phyloP scores from a whole-genome alignment of 768 basidiomycete species.

The Ramaria rubella region DNA sequence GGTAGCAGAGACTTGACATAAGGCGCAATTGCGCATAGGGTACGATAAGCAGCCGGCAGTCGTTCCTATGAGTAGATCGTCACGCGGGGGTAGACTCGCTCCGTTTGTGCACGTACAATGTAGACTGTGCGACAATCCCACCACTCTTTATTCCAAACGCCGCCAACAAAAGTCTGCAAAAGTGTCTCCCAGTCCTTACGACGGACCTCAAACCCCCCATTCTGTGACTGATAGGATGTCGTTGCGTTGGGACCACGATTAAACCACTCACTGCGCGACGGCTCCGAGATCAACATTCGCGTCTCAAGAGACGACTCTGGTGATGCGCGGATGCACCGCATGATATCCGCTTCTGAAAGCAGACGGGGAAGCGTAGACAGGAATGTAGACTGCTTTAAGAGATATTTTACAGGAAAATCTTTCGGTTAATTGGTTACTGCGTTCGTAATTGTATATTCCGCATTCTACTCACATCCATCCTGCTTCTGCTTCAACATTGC shows the following conservation, averaged over 20 bases:
- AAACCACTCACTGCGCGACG: conserved; percentile 28
- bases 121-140: conserved; percentile 68
- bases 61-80: conserved; percentile 75
- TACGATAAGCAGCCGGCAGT: conserved; percentile 51
- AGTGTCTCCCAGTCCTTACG: conserved; percentile 38
- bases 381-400: conserved; percentile 37
- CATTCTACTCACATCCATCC: conserved; percentile 43
- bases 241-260: conserved; percentile 30
- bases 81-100: too few relatives aligned
- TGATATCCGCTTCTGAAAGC: conserved; percentile 41
- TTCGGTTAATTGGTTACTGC: conserved; percentile 17
- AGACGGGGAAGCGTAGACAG: conserved; percentile 18
- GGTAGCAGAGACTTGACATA: conserved; percentile 37
- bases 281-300: conserved; percentile 49
- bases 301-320: conserved; percentile 46
- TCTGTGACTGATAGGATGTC: conserved; percentile 24
- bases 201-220: conserved; percentile 62
- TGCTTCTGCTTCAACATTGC: conserved; percentile 36
- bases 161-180: conserved; percentile 18
- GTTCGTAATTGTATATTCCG: conserved; percentile 1
- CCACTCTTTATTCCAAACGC: conserved; percentile 31
- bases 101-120: conserved; percentile 51
- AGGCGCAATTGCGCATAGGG: conserved; percentile 41
- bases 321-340: conserved; percentile 53
- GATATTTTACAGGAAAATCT: conserved; percentile 57